These are phyloP conservation scores for Suillus lakei DNA, from an alignment of 768 basidiomycete species.

Conservation along the genomic window DNA sequence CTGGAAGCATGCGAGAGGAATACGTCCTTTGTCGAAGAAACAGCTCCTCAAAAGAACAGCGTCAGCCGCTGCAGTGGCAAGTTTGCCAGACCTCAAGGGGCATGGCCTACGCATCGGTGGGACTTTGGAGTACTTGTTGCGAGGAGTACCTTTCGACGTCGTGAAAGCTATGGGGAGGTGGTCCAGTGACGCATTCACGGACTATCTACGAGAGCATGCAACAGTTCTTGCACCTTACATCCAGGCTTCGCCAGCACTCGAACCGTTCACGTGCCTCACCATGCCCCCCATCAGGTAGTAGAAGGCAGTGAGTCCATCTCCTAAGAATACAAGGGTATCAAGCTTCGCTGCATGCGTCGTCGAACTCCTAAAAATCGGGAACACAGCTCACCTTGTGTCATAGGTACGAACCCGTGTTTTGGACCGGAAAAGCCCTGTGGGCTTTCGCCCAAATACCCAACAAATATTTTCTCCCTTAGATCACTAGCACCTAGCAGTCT, in stretches of 20 bases:
- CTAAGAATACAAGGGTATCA: no score
- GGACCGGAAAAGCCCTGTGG: no score
- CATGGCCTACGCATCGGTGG: constrained; percentile 37
- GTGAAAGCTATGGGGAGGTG: constrained; percentile 40
- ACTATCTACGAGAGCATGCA: constrained; percentile 37
- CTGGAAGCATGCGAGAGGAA: constrained; percentile 18
- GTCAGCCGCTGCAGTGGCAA: neutral
- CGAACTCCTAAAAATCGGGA: no score
- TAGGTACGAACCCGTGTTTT: no score
- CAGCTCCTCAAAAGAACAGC: constrained; percentile 26
- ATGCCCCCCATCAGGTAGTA: no score
- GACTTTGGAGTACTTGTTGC: constrained; percentile 30
- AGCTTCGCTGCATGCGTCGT: no score
- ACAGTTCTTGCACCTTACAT: constrained; percentile 30
- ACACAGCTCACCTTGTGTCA: no score
- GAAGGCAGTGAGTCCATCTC: no score
- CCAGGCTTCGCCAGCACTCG: constrained; percentile 10
- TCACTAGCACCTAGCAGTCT: no score
- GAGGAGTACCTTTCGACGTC: constrained; percentile 33
- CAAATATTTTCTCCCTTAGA: no score
- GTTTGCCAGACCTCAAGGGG: constrained; percentile 17
- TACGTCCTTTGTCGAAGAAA: constrained; percentile 29
- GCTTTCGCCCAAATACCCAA: no score
- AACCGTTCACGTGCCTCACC: neutral
- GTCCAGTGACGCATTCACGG: constrained; percentile 33